Conservation (phyloP, 176 grass and related monocot species). For the Themeda triandra region DNA sequence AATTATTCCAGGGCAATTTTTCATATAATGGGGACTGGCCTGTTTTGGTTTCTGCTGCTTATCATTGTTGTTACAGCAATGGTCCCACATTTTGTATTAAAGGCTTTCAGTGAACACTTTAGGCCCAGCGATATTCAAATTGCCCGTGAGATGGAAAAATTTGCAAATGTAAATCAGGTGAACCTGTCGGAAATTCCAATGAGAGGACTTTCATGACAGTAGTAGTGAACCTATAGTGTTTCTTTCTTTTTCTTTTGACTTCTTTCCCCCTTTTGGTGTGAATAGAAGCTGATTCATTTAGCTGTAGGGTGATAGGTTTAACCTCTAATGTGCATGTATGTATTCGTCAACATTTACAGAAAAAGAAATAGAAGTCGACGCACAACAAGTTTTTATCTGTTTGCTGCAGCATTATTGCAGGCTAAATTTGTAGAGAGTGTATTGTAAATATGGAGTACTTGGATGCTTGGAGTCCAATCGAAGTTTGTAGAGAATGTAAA, state of each 20-base stretch:
- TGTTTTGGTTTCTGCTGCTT: slow-evolving; percentile 73
- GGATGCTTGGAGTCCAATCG: background rate
- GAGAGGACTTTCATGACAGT: slow-evolving; percentile 43
- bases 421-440: background rate
- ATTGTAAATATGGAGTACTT: background rate
- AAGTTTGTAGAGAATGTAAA: background rate
- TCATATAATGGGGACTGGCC: slow-evolving; percentile 60
- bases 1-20: slow-evolving; percentile 64
- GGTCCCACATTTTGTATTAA: slow-evolving; percentile 63
- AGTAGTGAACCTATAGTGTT: slow-evolving; percentile 21
- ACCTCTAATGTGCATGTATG: slow-evolving; percentile 21
- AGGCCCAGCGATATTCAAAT: slow-evolving; percentile 74
- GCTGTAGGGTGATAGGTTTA: slow-evolving; percentile 35
- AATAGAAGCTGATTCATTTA: slow-evolving; percentile 50
- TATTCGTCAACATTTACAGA: slow-evolving; percentile 24
- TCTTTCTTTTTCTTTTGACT: slow-evolving; percentile 5
- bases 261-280: slow-evolving; percentile 31
- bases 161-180: slow-evolving; percentile 37
- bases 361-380: slow-evolving; percentile 40
- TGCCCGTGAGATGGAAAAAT: slow-evolving; percentile 69
- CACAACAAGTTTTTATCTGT: background rate
- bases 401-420: background rate
- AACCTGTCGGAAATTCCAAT: slow-evolving; percentile 50
- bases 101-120: slow-evolving; percentile 58
- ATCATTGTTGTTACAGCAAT: slow-evolving; percentile 56